Base-by-base conservation (phyloP, 805 yeast species). In the Lachancea cidri region DNA sequence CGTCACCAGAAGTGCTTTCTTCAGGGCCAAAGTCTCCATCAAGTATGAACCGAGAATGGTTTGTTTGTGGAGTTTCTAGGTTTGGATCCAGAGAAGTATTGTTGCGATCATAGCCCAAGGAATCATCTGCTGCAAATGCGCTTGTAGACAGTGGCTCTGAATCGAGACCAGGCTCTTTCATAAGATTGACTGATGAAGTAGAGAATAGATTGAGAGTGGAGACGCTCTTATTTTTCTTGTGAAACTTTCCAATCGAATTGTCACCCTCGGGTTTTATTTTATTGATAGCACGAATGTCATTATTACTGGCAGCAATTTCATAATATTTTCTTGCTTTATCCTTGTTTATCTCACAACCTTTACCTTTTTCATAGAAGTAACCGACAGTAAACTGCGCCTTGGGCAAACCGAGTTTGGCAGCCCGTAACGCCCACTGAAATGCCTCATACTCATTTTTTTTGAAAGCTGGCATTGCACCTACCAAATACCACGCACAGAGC, bases 401-500 rank as follows among this genome's bases (percentile, higher is more conserved):
- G 4, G 86, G 74, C 29, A 74, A 70, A 13, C 86, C 86, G 30
- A 77, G 66, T 32, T 74, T 70, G 0, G 98, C 97, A 0, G 98
- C 91, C 48, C 86, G 72, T 40, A 76, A 67, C 1, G 97, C 97
- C 98, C 98, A 93, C 54, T 86, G 93, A 60, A 82, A 91, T 1
- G 97, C 94, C 63, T 89, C 96, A 39, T 67, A 74, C 41, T 82
- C 84, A 60, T 89, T 91, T 47, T 76, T 76, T 6, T 80, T 81
- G 52, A 93, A 72, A 35, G 76, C 76, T n/a, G 93, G 89, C 25
- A 84, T 89, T 25, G 86, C 81, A 0, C 98, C 98, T 19, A 87
- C 83, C 62, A 91, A 70, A 60, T 91, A 93, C 97, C 98, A 93
- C 1, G 97, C 96, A 62, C 97, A 89, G 68, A 91, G 71, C 1